phyloP scores from a whole-genome alignment of 768 basidiomycete species.

The Russula dissimulans region DNA sequence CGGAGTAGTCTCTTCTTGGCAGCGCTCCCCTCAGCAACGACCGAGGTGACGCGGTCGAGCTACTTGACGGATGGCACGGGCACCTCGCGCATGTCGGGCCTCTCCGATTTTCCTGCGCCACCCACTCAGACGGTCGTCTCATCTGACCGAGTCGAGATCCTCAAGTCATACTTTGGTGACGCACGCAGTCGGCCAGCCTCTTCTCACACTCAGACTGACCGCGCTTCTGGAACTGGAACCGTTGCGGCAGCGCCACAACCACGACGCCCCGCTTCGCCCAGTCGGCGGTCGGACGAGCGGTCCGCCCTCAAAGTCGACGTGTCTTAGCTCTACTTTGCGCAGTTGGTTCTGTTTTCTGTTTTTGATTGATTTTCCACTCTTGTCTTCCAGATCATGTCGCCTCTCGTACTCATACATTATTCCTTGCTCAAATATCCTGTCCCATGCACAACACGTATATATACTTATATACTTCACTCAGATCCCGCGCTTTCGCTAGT shows the following conservation, averaged over 20 bases:
- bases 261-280: not conserved
- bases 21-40: constrained; percentile 25
- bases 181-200: not conserved
- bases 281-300: not conserved
- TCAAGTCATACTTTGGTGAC: constrained; percentile 11
- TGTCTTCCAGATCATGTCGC: not conserved
- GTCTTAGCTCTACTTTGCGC: no score
- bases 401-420: constrained; percentile 1
- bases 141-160: constrained; percentile 1
- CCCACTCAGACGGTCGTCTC: constrained; percentile 29
- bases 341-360: not conserved
- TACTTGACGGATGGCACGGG: constrained; percentile 50
- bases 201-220: not conserved
- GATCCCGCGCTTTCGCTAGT: not conserved
- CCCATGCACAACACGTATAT: not conserved
- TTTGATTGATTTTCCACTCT: not conserved
- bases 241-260: not conserved
- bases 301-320: no score
- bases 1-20: constrained; percentile 14
- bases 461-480: not conserved
- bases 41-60: constrained; percentile 37
- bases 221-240: not conserved
- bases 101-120: constrained; percentile 66
- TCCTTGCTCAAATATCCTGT: constrained; percentile 8
- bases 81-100: constrained; percentile 53